Base-by-base conservation (phyloP, 2,329 filamentous ascomycete genomes). In the Eutypella sp. region DNA sequence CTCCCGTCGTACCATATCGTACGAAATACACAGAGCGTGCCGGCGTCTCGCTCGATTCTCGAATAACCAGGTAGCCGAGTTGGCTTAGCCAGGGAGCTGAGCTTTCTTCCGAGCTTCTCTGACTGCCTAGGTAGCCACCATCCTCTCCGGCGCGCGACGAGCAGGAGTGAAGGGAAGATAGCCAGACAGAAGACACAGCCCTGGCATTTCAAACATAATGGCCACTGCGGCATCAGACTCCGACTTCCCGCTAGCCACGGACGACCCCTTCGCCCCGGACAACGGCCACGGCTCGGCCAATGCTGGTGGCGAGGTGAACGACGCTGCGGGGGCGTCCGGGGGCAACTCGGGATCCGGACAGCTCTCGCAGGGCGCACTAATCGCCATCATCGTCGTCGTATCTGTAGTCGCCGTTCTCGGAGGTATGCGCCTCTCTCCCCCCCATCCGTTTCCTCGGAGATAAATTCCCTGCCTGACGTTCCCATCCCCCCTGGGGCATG, bases 371-470 rank as follows among this genome's bases (percentile, higher is more conserved):
- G 85, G 84, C 18, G 87, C 78, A 13, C 71, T 90, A 57, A 75
- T 88, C 47, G 87, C 86, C 40, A 89, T 93, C 54, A 82, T 89
- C 46, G 73, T 87, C 11, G 78, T 89, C 3, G 85, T 89, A 5
- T 79, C 80, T 9, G 63, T 78, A 11, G 81, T 88, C 8, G 76
- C 81, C 29, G 70, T 90, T 16, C 68, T 87, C 47, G 87, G 87
- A 64, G 79, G 87, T 91, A 72, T 62, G 80, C 63, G 20, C 37
- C 23, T 22, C 38, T 23, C 25, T 25, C 19, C 33, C 6, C 3
- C 34, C 36, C 5, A 41, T 33, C 42, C 20, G 42, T 41, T 13
- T 10, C 13, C 44, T 45, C n/a, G n/a, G n/a, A n/a, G n/a, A n/a
- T n/a, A n/a, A n/a, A n/a, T n/a, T n/a, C n/a, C n/a, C n/a, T n/a